phyloP scores from a whole-genome alignment of 2,329 filamentous ascomycete species.

The Exophiala calicioides region DNA sequence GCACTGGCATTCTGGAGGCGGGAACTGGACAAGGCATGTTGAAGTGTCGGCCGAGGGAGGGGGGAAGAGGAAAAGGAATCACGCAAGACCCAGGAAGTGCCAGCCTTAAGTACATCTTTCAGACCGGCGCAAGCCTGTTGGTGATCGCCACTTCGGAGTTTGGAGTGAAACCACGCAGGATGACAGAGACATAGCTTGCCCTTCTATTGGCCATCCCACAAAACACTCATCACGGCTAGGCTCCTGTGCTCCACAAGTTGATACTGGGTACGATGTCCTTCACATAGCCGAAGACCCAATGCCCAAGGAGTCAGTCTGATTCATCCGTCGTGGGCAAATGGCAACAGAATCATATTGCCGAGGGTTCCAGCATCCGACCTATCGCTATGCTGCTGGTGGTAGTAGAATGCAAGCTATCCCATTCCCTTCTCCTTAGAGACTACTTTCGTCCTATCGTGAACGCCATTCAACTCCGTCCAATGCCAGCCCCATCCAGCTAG shows the following conservation, averaged over 20 bases:
- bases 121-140: background rate
- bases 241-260: background rate
- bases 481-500: conserved; percentile 7
- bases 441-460: conserved; percentile 8
- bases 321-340: too few species aligned
- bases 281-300: conserved; percentile 1
- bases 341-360: conserved; percentile 15
- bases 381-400: conserved; percentile 23
- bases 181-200: too few species aligned
- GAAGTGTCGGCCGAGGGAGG: background rate
- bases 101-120: background rate
- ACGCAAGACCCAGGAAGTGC: background rate
- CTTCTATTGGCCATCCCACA: background rate
- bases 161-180: background rate
- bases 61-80: background rate
- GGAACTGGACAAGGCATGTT: too few species aligned
- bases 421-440: conserved; percentile 13
- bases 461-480: conserved; percentile 18
- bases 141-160: background rate
- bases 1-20: too few species aligned
- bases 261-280: too few species aligned
- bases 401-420: conserved; percentile 25
- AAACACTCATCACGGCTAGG: background rate
- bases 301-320: background rate
- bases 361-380: conserved; percentile 11